Base-by-base conservation (phyloP, 345 rosid genomes). In the Bruguiera gymnorhiza region DNA sequence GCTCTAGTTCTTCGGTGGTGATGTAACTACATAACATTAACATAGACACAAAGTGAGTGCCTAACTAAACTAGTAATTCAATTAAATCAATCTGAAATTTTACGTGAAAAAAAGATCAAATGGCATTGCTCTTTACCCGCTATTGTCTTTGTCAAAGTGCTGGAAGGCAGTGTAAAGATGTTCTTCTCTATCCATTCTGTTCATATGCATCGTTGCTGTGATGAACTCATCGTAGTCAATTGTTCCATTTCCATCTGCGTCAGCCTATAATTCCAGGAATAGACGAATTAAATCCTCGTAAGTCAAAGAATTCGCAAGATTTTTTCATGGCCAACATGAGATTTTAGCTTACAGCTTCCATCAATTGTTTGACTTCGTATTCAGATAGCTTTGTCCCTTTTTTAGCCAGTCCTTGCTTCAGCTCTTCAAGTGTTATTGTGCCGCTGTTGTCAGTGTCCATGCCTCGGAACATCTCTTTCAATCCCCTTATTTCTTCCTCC, bases 401-500 rank as follows among this genome's bases (percentile, higher is more conserved):
- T 79, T 84, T 85, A 16, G 97, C 90, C 65, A 94, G 97, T 50
- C 98, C 98, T 3, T 82, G 90, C 69, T 85, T 92, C 78, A 94
- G 79, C 77, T 94, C 98, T 74, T 94, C 98, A 16, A 94, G 90
- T 34, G 98, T 94, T 53, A 94, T 91, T 5, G 98, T 94, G 19
- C 98, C 97, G 27, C 97, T 92, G 76, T 78, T 81, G 72, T 94
- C 98, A 0, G 93, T 82, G 75, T 94, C 98, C 64, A 94, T 94
- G 60, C 96, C 91, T 68, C 62, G 87, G 75, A 94, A 94, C 98
- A 94, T 91, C 81, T 91, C 90, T 75, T 94, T 91, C 73, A 94
- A 69, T n/a, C 98, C 98, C 93, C 80, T 92, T 80, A 94, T 94
- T 79, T 94, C 97, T 84, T 94, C 97, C 81, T 94, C 97, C 0